Evolutionary conservation across 1,284 basidiomycete species (phyloP), one percentile per base, ranked within the genome.

Genomic region (Boletus nobilissimus): DNA sequence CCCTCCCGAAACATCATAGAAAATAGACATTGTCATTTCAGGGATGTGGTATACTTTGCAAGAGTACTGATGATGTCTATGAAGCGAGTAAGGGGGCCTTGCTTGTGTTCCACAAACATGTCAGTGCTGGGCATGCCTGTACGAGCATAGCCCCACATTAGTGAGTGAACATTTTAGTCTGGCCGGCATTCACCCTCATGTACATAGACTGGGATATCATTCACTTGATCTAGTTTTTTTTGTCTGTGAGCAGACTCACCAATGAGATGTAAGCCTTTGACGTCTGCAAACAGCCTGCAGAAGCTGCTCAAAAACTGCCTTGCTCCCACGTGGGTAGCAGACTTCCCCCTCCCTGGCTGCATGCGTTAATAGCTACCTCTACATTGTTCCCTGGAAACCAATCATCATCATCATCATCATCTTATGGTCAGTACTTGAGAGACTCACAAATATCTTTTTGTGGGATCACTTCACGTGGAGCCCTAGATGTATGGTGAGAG

Each of bases 201-300:
- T n/a, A 65, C 32, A n/a, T 48, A 72, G 32, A 75, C 48, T 40
- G 16, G 32, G 29, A 75, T 75, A 11, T 57, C 8, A n/a, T 57
- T 65, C 70, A 72, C 32, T 38, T 24, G 5, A 3, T 29, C 74
- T 75, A 46, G 14, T 38, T 24, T 16, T 39, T 34, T 34, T n/a
- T n/a, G n/a, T 19, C n/a, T 3, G 32, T 75, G 62, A 72, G 29
- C 24, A 36, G 54, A 64, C 70, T 73, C 63, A 75, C 74, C 74
- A 22, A 73, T 34, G 10, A 22, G 19, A 65, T 5, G 51, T n/a
- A 73, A 48, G 13, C 2, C 36, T n/a, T 40, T 22, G n/a, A 34
- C 22, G 34, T 63, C 26, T 3, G 46, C 57, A 43, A 40, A 24
- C 34, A 43, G 14, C 24, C 14, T 38, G 34, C 74, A 75, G 24